Base-by-base conservation (phyloP, 352 stramenopile genomes). In the Halophytophthora batemanensis region DNA sequence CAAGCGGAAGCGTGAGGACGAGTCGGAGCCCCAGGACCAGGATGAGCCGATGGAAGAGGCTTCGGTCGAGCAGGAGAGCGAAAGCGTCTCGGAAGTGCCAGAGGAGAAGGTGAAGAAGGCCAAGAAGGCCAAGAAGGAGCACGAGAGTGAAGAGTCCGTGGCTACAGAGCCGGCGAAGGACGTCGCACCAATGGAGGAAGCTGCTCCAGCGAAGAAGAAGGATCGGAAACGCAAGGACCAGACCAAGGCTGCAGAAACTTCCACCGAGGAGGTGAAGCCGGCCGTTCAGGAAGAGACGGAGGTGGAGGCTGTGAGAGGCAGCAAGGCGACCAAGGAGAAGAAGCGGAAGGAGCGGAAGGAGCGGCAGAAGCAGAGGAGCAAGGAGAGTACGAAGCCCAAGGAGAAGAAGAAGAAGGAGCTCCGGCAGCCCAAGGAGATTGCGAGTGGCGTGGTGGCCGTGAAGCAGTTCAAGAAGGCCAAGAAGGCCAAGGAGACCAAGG, bases 391-490 rank as follows among this genome's bases (percentile, higher is more conserved):
- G n/a, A 31, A 31, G 25, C 25, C 25, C 25, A 67, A 74, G 41
- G 21, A 57, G 19, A 50, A 19, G 45, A 60, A 53, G 46, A 60
- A 69, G 39, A 69, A 82, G 31, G 29, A 50, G 15, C 44, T 74
- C 55, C 65, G 67, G 7, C 59, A 80, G 53, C 59, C 75, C 17
- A 88, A 83, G 76, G 77, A 86, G 35, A 66, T 80, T 22, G 79
- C 75, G 3, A 93, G 82, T 46, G 82, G 82, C 15, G 82, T 90
- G 15, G 53, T 93, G 39, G 74, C 77, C 23, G 68, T 90, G 14
- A 90, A 90, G 60, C 71, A 90, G 45, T 79, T 90, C 45, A 93
- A 87, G 51, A 92, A 87, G 49, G 12, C 61, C 7, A 85, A 76
- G 47, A 74, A 77, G 50, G 31, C 21, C 41, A 83, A 77, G 43